These are phyloP conservation scores for Torulaspora globosa DNA, from an alignment of 1,139 yeast species.

Conservation along the genomic window DNA sequence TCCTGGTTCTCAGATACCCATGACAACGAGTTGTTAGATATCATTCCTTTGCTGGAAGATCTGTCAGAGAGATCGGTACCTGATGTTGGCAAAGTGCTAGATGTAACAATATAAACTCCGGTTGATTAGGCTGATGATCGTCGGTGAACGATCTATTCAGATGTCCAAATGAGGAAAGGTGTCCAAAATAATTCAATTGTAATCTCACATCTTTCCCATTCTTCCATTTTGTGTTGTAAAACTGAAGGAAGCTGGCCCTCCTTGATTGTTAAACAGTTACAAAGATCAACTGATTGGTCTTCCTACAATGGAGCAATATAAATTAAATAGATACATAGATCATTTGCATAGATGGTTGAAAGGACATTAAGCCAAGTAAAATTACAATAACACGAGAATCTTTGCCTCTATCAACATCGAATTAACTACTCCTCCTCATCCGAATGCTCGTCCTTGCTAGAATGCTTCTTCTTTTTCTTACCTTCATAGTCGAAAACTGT, in stretches of 20 bases:
- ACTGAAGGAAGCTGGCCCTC: constrained; percentile 25
- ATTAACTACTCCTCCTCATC: background rate
- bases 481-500: constrained; percentile 56
- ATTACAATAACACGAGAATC: background rate
- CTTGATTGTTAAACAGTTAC: constrained; percentile 13
- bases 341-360: constrained; percentile 11
- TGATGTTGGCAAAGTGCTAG: constrained; percentile 81
- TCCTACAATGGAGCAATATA: constrained; percentile 2
- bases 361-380: constrained; percentile 5
- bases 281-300: background rate
- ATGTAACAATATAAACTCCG: constrained; percentile 49
- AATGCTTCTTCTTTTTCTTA: constrained; percentile 8
- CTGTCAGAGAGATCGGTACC: constrained; percentile 61
- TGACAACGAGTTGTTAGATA: constrained; percentile 88
- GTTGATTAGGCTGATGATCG: background rate
- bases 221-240: background rate
- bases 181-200: background rate
- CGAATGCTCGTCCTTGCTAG: constrained; percentile 3
- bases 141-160: background rate
- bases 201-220: background rate
- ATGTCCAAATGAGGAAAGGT: background rate
- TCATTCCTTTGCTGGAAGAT: constrained; percentile 87
- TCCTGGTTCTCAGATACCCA: constrained; percentile 98
- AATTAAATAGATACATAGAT: constrained; percentile 10
- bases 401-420: no score